Evolutionary conservation across 2,329 filamentous ascomycete genomes (phyloP), one percentile per base, ranked within the genome.

Genomic region (Penicillium oxalicum): DNA sequence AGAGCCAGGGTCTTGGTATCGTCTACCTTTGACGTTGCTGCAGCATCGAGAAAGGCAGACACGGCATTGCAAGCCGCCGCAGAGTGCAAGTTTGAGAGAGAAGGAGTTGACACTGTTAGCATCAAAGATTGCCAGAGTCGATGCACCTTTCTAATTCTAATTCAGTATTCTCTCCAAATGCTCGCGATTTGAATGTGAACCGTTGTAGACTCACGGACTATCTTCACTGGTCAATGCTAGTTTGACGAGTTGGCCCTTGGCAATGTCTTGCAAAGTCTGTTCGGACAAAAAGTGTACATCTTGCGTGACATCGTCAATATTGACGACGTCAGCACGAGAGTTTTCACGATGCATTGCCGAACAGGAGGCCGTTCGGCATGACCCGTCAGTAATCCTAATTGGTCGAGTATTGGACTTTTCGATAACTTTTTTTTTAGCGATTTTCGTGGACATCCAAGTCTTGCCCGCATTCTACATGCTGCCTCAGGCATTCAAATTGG

Each of bases 1-100:
- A 64, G 53, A 26, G 58, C 63, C 47, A 75, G 56, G 25, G 60
- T 44, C 38, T 59, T 63, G 2, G 73, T 64, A 6, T 54, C 50
- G 9, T 61, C 49, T 47, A 60, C 57, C 28, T 59, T 44, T 9
- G 73, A 70, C 9, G 56, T 53, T 12, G 58, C 48, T 8, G 67
- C 65, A 9, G 66, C 62, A 52, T 73, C 67, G 24, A 76, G 55
- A 45, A 73, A 74, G 18, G 68, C 68, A 48, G 70, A 70, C 27
- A 74, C 45, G 5, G 72, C 68, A 64, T 74, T 75, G 52, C 70
- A 73, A 34, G 68, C 67, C 5, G 69, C 66, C 25, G 68, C 64
- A 12, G 66, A 67, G 60, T 77, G 74, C 35, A 56, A 56, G 51
- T 62, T 61, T 13, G 70, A 62, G 39, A 73, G 61, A 35, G 64